These are phyloP conservation scores for Xenoacremonium recifei DNA, from an alignment of 2,329 filamentous ascomycete genomes.

Conservation along the genomic window DNA sequence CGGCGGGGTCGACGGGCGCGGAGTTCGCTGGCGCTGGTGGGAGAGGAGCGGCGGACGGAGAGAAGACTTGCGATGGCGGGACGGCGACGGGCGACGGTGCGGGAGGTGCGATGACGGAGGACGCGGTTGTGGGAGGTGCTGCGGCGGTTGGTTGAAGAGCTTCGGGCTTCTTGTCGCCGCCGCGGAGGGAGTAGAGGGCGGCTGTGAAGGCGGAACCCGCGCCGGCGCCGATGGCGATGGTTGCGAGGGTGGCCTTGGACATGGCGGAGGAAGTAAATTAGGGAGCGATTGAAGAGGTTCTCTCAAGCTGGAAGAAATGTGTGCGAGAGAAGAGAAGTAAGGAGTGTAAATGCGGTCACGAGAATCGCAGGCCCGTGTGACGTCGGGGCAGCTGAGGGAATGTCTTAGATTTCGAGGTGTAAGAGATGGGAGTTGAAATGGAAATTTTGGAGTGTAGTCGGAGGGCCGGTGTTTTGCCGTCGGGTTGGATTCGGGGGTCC, in stretches of 20 bases:
- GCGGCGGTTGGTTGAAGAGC: slow-evolving; percentile 30
- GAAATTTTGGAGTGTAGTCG: not conserved
- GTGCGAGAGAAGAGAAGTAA: too few relatives aligned
- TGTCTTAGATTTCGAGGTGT: not conserved
- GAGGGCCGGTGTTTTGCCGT: not conserved
- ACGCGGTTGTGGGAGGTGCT: slow-evolving; percentile 26
- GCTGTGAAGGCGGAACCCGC: slow-evolving; percentile 74
- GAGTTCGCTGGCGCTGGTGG: slow-evolving; percentile 29
- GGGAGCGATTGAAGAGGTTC: slow-evolving; percentile 3
- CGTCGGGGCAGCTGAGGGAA: not conserved
- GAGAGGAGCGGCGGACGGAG: slow-evolving; percentile 29
- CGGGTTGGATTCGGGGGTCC: not conserved
- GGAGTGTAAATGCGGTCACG: not conserved
- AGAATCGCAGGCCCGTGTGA: slow-evolving; percentile 1
- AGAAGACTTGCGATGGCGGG: slow-evolving; percentile 59
- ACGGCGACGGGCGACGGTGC: slow-evolving; percentile 36
- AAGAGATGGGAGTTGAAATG: not conserved
- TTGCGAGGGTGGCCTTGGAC: slow-evolving; percentile 75
- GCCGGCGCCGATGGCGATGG: slow-evolving; percentile 74
- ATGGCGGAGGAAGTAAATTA: slow-evolving; percentile 47
- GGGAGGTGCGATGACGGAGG: slow-evolving; percentile 27
- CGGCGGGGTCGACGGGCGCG: slow-evolving; percentile 67
- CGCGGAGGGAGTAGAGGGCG: slow-evolving; percentile 61
- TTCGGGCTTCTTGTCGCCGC: slow-evolving; percentile 44
- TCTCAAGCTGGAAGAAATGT: too few relatives aligned